These are phyloP conservation scores for Populus davidiana DNA, from an alignment of 345 rosid genomes.

Conservation along the genomic window DNA sequence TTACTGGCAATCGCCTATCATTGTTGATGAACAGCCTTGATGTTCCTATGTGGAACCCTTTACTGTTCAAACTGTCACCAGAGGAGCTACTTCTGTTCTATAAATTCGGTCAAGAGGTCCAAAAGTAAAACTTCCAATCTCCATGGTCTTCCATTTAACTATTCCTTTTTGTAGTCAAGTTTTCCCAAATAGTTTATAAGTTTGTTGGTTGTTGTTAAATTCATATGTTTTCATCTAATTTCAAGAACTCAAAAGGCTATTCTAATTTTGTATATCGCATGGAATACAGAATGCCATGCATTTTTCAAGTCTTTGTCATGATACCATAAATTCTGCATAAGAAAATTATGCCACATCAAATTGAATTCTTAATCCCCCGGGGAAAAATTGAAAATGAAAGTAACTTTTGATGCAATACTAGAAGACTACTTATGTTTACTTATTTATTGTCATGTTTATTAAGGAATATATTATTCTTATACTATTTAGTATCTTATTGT, in stretches of 20 bases:
- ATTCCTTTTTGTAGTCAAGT: background rate
- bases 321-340: background rate
- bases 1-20: conserved; percentile 53
- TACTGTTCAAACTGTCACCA: conserved; percentile 71
- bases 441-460: background rate
- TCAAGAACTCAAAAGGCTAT: background rate
- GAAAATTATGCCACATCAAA: background rate
- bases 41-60: conserved; percentile 93
- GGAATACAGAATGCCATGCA: background rate
- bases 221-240: background rate
- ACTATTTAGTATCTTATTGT: background rate
- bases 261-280: background rate
- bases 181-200: background rate
- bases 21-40: conserved; percentile 59
- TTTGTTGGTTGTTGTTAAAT: background rate
- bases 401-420: background rate
- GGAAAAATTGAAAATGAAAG: background rate
- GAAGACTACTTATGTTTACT: background rate
- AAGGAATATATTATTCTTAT: background rate
- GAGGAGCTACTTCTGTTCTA: conserved; percentile 76
- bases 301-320: background rate
- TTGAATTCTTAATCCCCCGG: background rate
- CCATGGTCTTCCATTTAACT: background rate
- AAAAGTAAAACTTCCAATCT: conserved; percentile 47
- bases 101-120: conserved; percentile 73